Percentiles rank a stretch among this genome's conserved stretches.
These are phyloP conservation scores for Verbascum thapsus DNA, from an alignment of 257 asterid species.

Conservation along the genomic window DNA sequence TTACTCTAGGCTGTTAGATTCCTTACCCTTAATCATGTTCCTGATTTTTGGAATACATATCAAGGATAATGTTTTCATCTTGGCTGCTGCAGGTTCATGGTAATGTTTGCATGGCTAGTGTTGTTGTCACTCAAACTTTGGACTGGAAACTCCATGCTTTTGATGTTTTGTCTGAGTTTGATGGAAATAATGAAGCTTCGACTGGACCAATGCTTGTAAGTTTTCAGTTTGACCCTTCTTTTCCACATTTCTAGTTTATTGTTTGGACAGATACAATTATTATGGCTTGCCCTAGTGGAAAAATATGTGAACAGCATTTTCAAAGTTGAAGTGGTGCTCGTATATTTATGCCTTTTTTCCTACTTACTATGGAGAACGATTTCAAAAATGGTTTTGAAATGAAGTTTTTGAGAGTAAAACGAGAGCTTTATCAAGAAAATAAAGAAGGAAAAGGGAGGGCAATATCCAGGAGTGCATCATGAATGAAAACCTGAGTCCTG, in stretches of 20 bases:
- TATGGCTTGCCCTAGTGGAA: slow-evolving; percentile 21
- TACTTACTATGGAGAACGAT: neutral
- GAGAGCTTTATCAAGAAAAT: neutral
- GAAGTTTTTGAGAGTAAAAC: neutral
- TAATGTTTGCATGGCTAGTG: slow-evolving; percentile 95
- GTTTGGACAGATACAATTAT: slow-evolving; percentile 10
- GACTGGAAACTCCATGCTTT: slow-evolving; percentile 99
- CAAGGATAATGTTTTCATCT: slow-evolving; percentile 24
- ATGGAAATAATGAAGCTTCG: slow-evolving; percentile 81
- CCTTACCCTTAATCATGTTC: slow-evolving; percentile 14
- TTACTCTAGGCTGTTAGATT: slow-evolving; percentile 12
- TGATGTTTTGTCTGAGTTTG: slow-evolving; percentile 96
- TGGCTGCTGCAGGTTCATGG: slow-evolving; percentile 87
- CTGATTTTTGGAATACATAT: slow-evolving; percentile 21
- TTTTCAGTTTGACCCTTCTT: slow-evolving; percentile 29
- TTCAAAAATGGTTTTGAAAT: slow-evolving; percentile 14
- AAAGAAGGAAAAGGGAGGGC: neutral
- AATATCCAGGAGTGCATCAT: slow-evolving; percentile 4
- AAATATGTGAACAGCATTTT: slow-evolving; percentile 4
- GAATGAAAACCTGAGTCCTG: slow-evolving; percentile 15
- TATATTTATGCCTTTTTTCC: neutral
- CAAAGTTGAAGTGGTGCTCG: slow-evolving; percentile 2
- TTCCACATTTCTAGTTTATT: slow-evolving; percentile 21
- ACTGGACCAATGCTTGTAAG: slow-evolving; percentile 92
- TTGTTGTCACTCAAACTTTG: slow-evolving; percentile 94